phyloP scores from a whole-genome alignment of 208 protist genomes.

The Naegleria lovaniensis region DNA sequence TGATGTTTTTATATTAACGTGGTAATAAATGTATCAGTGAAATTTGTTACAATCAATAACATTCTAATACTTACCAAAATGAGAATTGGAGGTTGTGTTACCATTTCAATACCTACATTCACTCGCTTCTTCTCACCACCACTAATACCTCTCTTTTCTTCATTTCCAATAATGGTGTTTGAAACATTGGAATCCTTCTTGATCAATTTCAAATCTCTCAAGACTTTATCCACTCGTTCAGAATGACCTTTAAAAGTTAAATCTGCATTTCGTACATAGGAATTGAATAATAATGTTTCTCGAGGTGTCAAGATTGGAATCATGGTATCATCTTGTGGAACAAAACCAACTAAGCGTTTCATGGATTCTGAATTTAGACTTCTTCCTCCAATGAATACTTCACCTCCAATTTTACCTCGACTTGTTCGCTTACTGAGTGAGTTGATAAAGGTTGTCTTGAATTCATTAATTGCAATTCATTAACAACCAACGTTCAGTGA shows the following conservation, averaged over 20 bases:
- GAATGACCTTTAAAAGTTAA: not conserved
- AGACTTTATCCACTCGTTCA: conserved; percentile 21
- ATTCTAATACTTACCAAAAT: conserved; percentile 44
- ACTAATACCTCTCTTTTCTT: conserved; percentile 47
- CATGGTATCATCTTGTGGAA: not conserved
- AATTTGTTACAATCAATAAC: too few species aligned
- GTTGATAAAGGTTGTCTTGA: not conserved
- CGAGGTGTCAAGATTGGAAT: not conserved
- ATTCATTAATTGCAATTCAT: too few species aligned
- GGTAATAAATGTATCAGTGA: too few species aligned
- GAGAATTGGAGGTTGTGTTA: conserved; percentile 70
- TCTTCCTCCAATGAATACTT: not conserved
- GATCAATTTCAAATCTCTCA: conserved; percentile 11
- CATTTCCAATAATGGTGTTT: conserved; percentile 22
- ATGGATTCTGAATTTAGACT: not conserved
- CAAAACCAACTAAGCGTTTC: not conserved
- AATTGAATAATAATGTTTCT: not conserved
- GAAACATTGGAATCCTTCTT: not conserved
- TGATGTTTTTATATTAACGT: too few species aligned
- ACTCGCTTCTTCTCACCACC: conserved; percentile 75
- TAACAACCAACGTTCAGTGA: too few species aligned
- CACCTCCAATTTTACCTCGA: not conserved
- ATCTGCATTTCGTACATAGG: not conserved
- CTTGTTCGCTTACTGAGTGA: not conserved
- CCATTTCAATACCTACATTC: conserved; percentile 76